Percentiles rank a stretch among this genome's conserved stretches.
Evolutionary conservation across 2,329 filamentous ascomycete genomes (phyloP).

Genomic region (Intubia oerlemansii): DNA sequence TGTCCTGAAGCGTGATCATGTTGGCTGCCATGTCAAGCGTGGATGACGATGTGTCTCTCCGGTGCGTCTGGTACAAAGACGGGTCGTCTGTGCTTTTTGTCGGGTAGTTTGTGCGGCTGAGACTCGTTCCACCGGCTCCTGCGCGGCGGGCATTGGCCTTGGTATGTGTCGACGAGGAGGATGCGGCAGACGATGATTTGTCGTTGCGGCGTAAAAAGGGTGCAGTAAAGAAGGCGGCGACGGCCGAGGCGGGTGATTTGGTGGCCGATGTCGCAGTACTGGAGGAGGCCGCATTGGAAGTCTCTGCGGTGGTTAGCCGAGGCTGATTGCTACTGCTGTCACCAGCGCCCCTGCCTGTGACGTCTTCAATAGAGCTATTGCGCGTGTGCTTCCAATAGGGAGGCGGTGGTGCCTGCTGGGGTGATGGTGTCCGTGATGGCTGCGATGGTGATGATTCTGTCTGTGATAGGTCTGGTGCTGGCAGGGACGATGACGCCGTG

Average conservation of each 20-base stretch:
- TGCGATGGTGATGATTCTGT: not conserved
- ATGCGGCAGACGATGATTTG: not conserved
- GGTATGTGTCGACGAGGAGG: not conserved
- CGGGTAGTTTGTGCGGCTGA: not conserved
- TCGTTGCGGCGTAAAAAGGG: not conserved
- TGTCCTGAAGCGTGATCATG: slow-evolving; percentile 37
- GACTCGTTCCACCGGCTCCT: no score
- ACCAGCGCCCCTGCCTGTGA: no score
- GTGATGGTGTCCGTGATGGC: not conserved
- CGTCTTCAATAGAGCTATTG: not conserved
- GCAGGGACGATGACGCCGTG: not conserved
- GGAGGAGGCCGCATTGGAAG: no score
- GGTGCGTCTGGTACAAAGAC: slow-evolving; percentile 1
- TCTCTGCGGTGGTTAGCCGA: no score
- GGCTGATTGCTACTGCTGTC: no score
- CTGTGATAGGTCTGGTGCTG: not conserved
- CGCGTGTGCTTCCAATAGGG: slow-evolving; percentile 8
- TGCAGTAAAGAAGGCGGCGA: no score
- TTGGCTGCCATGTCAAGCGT: slow-evolving; percentile 1
- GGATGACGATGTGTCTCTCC: slow-evolving; percentile 4
- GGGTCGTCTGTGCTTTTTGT: not conserved
- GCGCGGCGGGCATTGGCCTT: no score
- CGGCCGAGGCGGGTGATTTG: no score
- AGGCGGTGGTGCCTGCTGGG: slow-evolving; percentile 3
- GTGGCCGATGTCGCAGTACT: no score